Evolutionary conservation across 176 grass and related monocot species (phyloP), one percentile per base, ranked within the genome.

Genomic region (Paspalum vaginatum): DNA sequence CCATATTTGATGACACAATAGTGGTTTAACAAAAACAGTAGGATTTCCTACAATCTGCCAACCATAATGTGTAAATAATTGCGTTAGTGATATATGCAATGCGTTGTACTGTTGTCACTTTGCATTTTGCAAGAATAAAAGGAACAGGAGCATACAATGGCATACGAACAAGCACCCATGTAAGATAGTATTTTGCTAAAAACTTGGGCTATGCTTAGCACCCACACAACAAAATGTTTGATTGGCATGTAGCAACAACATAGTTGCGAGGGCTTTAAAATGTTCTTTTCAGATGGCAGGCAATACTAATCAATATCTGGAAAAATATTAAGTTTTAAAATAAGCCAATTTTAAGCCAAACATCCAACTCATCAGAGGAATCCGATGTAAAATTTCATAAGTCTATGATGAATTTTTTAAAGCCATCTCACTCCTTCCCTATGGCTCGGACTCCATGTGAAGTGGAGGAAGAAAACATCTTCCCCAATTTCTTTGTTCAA

Each of bases 1-100:
- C 92, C 92, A 94, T 98, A 86, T 53, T 66, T 42, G 65, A 79
- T 46, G 62, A 51, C 21, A 18, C 61, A 67, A 79, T 43, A 18
- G 27, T 43, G 58, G 26, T 63, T 79, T 41, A 53, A 44, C 32
- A 16, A 43, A 83, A 79, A 68, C 12, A 46, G 44, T 26, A 61
- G 43, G 57, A 74, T 59, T 83, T 50, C 41, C 46, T 63, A 58
- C 78, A 77, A 42, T 27, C 81, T 76, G 40, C 1, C 24, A 81
- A n/a, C 52, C 48, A 87, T 57, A 15, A 78, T 52, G 74, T 85
- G 70, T 70, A 63, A 68, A 75, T 24, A 59, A 52, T 46, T 57
- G 21, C n/a, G 56, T 85, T 59, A 76, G 58, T 21, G 14, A 48
- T 26, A 32, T 60, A 42, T 53, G 57, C 21, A 45, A 24, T 49